Percentiles rank a stretch among this genome's conserved stretches.
phyloP scores from a whole-genome alignment of 1,284 basidiomycete species.

The Ganoderma leucocontextum region DNA sequence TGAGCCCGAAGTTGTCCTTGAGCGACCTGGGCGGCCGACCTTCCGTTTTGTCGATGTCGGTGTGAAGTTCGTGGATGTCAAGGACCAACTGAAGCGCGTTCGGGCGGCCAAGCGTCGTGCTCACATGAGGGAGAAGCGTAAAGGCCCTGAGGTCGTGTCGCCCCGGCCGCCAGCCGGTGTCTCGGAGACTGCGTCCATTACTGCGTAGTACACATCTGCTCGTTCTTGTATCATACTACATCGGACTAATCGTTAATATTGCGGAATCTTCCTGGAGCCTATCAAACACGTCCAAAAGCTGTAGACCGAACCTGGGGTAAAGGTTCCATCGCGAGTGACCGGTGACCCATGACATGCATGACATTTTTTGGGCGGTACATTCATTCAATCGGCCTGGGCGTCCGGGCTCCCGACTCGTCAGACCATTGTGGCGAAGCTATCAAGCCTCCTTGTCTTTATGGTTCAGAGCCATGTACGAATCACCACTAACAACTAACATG shows the following conservation, averaged over 20 bases:
- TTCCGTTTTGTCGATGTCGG: conserved; percentile 76
- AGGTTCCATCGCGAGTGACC: too few species aligned
- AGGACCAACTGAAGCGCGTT: conserved; percentile 58
- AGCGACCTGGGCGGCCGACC: conserved; percentile 53
- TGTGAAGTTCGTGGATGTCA: conserved; percentile 66
- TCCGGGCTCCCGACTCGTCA: too few species aligned
- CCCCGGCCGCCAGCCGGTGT: neutral
- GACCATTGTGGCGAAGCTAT: too few species aligned
- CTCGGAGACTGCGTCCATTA: neutral
- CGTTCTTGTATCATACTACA: conserved; percentile 10
- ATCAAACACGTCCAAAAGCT: neutral
- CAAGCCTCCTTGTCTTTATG: too few species aligned
- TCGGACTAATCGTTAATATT: conserved; percentile 11
- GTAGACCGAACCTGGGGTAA: too few species aligned
- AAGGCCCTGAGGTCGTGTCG: neutral
- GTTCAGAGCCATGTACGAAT: too few species aligned
- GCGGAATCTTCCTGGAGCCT: neutral
- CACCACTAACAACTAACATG: too few species aligned
- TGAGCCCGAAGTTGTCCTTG: conserved; percentile 30
- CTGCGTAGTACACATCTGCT: conserved; percentile 3
- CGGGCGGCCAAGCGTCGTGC: conserved; percentile 55
- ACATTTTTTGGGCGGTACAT: too few species aligned
- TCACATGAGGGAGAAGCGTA: conserved; percentile 39
- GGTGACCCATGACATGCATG: too few species aligned
- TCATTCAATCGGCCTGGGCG: too few species aligned